phyloP scores from a whole-genome alignment of 805 yeast species.

The Saccharomycopsis oosterbeekiorum region DNA sequence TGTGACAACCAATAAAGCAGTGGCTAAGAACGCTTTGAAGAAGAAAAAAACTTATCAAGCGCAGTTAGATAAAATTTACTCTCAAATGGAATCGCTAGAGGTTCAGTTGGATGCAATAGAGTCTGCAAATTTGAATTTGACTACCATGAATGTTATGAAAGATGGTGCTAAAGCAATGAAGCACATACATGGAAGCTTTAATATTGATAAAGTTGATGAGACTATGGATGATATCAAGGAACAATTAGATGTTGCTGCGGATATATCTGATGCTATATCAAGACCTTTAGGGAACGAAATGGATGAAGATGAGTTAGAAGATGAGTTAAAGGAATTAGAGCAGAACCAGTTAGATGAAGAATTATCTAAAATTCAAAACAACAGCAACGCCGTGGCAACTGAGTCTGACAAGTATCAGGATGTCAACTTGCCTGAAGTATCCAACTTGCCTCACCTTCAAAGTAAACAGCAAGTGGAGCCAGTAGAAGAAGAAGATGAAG shows the following conservation, averaged over 20 bases:
- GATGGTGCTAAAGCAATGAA: constrained; percentile 97
- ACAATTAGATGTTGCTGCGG: constrained; percentile 91
- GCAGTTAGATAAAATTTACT: constrained; percentile 69
- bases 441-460: constrained; percentile 26
- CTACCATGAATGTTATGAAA: constrained; percentile 98
- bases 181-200: constrained; percentile 87
- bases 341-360: constrained; percentile 65
- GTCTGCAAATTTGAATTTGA: constrained; percentile 90
- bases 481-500: constrained; percentile 61
- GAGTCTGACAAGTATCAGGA: constrained; percentile 13
- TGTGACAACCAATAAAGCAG: constrained; percentile 56
- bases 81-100: constrained; percentile 84
- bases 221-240: constrained; percentile 98
- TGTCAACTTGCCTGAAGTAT: constrained; percentile 38
- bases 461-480: constrained; percentile 19
- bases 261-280: constrained; percentile 91
- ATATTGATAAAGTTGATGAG: constrained; percentile 92
- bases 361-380: constrained; percentile 25
- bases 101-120: constrained; percentile 86
- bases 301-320: constrained; percentile 90
- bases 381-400: constrained; percentile 5
- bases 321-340: constrained; percentile 81
- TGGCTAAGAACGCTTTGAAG: constrained; percentile 80
- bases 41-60: constrained; percentile 75
- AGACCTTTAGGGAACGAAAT: constrained; percentile 82